Percentiles rank a stretch among this genome's conserved stretches.
Evolutionary conservation across 352 stramenopile genomes (phyloP).

Genomic region (Sclerospora graminicola): DNA sequence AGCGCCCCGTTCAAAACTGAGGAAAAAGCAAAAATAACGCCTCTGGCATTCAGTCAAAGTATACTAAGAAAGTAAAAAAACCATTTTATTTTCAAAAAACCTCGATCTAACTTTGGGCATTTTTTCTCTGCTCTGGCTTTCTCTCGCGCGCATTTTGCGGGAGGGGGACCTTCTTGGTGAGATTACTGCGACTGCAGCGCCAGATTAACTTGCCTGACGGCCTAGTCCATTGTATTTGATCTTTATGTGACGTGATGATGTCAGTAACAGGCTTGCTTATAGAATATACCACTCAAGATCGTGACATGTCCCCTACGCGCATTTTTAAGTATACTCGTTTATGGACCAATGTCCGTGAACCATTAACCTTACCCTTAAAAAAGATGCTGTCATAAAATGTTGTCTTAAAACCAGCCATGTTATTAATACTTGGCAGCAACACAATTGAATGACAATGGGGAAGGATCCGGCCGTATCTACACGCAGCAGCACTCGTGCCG

Average conservation of each 20-base stretch:
- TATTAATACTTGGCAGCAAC: background rate
- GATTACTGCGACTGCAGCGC: slow-evolving; percentile 3
- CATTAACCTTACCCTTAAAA: background rate
- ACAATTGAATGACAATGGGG: slow-evolving; percentile 1
- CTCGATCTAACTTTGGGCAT: slow-evolving; percentile 12
- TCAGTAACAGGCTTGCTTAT: background rate
- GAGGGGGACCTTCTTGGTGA: slow-evolving; percentile 6
- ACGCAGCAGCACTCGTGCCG: slow-evolving; percentile 31
- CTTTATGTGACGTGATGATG: background rate
- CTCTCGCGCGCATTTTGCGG: slow-evolving; percentile 9
- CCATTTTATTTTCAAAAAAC: slow-evolving; percentile 17
- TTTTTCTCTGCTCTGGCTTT: slow-evolving; percentile 28
- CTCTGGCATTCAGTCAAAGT: slow-evolving; percentile 16
- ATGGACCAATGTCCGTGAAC: background rate
- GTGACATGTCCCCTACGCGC: background rate
- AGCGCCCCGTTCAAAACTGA: slow-evolving; percentile 28
- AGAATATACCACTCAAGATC: slow-evolving; percentile 11
- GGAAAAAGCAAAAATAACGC: slow-evolving; percentile 35
- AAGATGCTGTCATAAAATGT: too few relatives aligned
- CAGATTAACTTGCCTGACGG: background rate
- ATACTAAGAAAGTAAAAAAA: slow-evolving; percentile 20
- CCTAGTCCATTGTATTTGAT: background rate
- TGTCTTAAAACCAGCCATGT: background rate
- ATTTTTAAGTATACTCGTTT: too few relatives aligned
- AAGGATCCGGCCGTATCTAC: slow-evolving; percentile 11